Evolutionary conservation across 1,139 yeast species (phyloP).

Genomic region (Yamadazyma triangularis): DNA sequence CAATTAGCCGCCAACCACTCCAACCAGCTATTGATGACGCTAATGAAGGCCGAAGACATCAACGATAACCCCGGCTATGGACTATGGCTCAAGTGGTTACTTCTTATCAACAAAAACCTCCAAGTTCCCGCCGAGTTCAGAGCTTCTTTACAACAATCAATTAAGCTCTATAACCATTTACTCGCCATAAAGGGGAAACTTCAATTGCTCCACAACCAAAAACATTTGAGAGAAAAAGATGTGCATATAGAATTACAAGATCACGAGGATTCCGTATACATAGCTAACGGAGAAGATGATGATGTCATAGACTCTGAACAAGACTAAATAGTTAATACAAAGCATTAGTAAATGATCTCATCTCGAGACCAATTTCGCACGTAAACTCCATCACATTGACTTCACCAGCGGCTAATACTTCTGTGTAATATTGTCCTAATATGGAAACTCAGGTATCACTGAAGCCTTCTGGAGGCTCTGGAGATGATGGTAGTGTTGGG

Average conservation of each 20-base stretch:
- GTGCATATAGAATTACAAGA: conserved; percentile 18
- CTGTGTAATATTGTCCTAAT: no score
- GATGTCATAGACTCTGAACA: conserved; percentile 11
- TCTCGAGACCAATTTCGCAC: no score
- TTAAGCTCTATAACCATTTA: conserved; percentile 34
- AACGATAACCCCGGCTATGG: conserved; percentile 27
- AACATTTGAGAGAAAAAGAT: conserved; percentile 27
- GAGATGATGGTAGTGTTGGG: no score
- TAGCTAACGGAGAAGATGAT: conserved; percentile 44
- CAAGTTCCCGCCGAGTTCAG: background rate
- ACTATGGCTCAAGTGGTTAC: conserved; percentile 49
- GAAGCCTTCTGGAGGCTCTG: no score
- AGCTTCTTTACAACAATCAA: conserved; percentile 22
- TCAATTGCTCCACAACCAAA: conserved; percentile 37
- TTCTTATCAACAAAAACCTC: conserved; percentile 28
- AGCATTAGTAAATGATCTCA: no score
- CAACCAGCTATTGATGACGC: conserved; percentile 27
- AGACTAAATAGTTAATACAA: no score
- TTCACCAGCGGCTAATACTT: no score
- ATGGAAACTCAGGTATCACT: no score
- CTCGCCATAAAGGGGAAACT: conserved; percentile 43
- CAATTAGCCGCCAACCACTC: conserved; percentile 16
- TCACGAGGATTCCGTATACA: conserved; percentile 20
- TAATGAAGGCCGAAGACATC: conserved; percentile 30
- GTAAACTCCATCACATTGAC: no score